Percentiles rank a stretch among this genome's conserved stretches.
These are phyloP conservation scores for Mortierella sp. DNA, from an alignment of 371 early-diverging fungal genomes.

Conservation along the genomic window DNA sequence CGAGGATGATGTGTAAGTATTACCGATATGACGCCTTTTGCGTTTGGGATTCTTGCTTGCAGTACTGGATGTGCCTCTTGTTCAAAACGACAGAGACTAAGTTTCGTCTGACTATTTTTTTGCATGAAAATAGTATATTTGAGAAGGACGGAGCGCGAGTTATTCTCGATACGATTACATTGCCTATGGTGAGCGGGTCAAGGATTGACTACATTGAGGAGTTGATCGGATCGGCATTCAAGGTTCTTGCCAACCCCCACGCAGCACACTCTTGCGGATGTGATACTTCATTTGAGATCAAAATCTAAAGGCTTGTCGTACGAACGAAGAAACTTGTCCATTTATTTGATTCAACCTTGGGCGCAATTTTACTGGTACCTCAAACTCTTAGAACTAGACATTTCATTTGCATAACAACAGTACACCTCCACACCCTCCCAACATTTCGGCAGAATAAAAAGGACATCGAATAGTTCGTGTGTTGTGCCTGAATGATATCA, in stretches of 20 bases:
- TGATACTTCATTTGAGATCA: constrained; percentile 68
- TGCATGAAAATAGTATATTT: constrained; percentile 71
- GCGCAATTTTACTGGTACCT: neutral
- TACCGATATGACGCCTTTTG: neutral
- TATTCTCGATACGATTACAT: constrained; percentile 84
- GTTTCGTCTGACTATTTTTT: neutral
- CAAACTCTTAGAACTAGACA: neutral
- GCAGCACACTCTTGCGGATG: constrained; percentile 96
- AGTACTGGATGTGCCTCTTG: neutral
- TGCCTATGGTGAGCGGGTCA: constrained; percentile 91
- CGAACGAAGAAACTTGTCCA: too few species aligned
- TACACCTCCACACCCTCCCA: neutral
- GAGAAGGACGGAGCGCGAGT: constrained; percentile 88
- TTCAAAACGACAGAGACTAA: neutral
- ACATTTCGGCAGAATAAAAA: neutral
- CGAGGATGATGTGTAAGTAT: constrained; percentile 81
- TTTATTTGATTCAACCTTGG: neutral
- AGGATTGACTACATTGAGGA: constrained; percentile 92
- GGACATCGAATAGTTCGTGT: neutral
- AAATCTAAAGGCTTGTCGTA: constrained; percentile 22
- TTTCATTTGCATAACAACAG: neutral
- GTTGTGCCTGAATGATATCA: constrained; percentile 6
- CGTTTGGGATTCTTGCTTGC: neutral
- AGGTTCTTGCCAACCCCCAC: constrained; percentile 90
- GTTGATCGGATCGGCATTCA: constrained; percentile 94